Evolutionary conservation across 2,329 filamentous ascomycete genomes (phyloP), one percentile per base, ranked within the genome.

Genomic region (Talaromyces sp.): DNA sequence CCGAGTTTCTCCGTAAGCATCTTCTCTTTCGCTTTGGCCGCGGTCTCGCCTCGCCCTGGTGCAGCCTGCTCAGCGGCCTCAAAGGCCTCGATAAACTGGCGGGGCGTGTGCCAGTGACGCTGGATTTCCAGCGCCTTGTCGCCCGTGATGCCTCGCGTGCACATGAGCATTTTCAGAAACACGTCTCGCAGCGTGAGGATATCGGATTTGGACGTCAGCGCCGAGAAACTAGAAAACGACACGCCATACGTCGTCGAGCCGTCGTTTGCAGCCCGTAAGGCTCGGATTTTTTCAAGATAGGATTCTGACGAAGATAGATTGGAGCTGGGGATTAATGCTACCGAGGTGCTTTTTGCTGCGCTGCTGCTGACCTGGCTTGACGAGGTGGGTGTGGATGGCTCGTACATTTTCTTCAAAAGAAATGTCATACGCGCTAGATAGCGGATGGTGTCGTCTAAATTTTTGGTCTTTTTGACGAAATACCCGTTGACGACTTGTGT

Each of bases 111-210:
- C 88, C 90, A 94, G n/a, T 81, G 77, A 65, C 85, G 86, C 69
- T 93, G 90, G 12, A 94, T 91, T 73, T 91, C 89, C 5, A 92
- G 73, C 0, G 90, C 90, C 67, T 89, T 90, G 66, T 92, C 89
- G 3, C 88, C 88, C 0, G 88, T 90, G 12, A 94, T 79, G 1
- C 89, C 88, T 58, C 83, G 83, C 1, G 84, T 90, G 64, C 88
- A 91, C 89, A 94, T 92, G 54, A 94, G 81, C 89, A 94, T 93
- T 73, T 92, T 92, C 27, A 94, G 76, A 66, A 85, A 93, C 0
- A 92, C 73, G 66, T 94, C 90, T 59, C 88, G 80, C 10, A 93
- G 76, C 0, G 89, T 90, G 66, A 91, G 83, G 61, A 83, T 83
- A 57, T 90, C 88, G 0, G 88, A 90, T 72, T 94, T 94, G 9